Evolutionary conservation across 257 asterid species (phyloP), one percentile per base, ranked within the genome.

Genomic region (Avicennia marina): DNA sequence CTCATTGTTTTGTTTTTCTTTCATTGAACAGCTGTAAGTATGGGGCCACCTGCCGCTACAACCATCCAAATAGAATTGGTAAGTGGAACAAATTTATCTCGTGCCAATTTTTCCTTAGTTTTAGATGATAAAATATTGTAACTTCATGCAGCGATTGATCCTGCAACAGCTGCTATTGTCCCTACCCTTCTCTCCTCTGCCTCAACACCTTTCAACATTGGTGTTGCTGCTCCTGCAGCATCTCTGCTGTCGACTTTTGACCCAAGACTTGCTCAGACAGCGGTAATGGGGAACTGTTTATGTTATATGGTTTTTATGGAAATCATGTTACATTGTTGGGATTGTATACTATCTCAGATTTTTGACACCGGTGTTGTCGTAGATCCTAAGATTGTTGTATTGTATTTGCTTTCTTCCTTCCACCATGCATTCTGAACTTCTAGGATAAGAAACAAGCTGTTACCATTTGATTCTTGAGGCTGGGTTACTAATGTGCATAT

Each of bases 1-100:
- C 26, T 9, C 17, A 46, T 17, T 1, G 7, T 5, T 46, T 2
- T 18, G 8, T 46, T 17, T 7, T 59, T 64, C 63, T 60, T 32
- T 56, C 65, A 46, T 66, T 57, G 38, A 73, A 65, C 90, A 93
- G 99, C 77, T 89, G 99, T 48, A 93, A 93, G 83, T 93, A 81
- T 76, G 97, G 99, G 57, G 74, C 81, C 63, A 75, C 84, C 43
- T 93, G 99, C 75, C 96, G 94, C 69, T 93, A 85, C 77, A 89
- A 75, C 66, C 99, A 93, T 74, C 97, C 99, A n/a, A 97, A 89
- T 29, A 76, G 90, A 86, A 73, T 74, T 43, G 78, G 99, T 89
- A 68, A 58, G 70, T 47, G 47, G 64, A 43, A 24, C 51, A 40
- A 29, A 29, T 29, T 29, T 29, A 29, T 2, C 33, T 29, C 29